Conservation (phyloP, 2,329 filamentous ascomycete species). For the Hymenoscyphus repandus region DNA sequence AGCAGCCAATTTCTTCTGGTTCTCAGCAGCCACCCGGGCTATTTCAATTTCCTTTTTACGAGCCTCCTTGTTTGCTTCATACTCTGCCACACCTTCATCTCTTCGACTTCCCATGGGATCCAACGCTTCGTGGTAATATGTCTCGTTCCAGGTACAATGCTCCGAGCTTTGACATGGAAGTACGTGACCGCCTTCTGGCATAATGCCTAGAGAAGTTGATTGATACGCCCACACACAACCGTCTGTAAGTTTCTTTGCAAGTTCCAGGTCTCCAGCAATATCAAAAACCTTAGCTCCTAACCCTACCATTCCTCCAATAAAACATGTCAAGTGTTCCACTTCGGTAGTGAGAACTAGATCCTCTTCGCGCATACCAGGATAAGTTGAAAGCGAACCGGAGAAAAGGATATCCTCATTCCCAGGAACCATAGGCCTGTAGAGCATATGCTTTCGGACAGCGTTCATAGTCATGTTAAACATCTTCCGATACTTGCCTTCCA, state of each 20-base stretch:
- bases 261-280: constrained; percentile 53
- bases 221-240: constrained; percentile 68
- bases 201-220: constrained; percentile 53
- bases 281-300: constrained; percentile 59
- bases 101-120: constrained; percentile 39
- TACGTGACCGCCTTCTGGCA: constrained; percentile 53
- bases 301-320: constrained; percentile 66
- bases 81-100: constrained; percentile 39
- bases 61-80: constrained; percentile 35
- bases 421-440: constrained; percentile 72
- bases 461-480: constrained; percentile 67
- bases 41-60: constrained; percentile 35
- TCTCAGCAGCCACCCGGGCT: constrained; percentile 25
- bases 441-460: constrained; percentile 64
- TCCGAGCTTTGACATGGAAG: constrained; percentile 40
- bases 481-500: constrained; percentile 63
- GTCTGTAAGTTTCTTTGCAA: constrained; percentile 58
- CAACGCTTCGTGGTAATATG: constrained; percentile 21
- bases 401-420: constrained; percentile 66
- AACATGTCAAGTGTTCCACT: constrained; percentile 57
- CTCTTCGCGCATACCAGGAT: constrained; percentile 36
- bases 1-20: not conserved
- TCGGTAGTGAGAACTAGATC: constrained; percentile 37
- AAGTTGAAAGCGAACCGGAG: constrained; percentile 55
- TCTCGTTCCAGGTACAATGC: constrained; percentile 30